Evolutionary conservation across 2,329 filamentous ascomycete species (phyloP).

Genomic region (Biscogniauxia mediterranea): DNA sequence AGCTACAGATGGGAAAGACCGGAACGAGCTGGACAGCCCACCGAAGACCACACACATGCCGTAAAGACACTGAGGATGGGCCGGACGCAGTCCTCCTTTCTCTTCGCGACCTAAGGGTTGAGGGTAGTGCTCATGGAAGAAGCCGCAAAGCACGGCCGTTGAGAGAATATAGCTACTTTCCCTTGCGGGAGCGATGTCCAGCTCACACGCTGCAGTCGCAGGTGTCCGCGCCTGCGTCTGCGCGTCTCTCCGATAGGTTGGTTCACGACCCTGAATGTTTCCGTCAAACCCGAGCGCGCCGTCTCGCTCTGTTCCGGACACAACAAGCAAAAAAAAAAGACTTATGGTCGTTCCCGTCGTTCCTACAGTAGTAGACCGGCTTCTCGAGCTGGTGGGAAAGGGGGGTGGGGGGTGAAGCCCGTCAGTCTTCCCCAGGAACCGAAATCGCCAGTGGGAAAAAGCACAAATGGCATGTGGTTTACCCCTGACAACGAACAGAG

Average conservation of each 20-base stretch:
- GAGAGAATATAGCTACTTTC: background rate
- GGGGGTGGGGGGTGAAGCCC: too few species aligned
- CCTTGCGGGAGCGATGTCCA: background rate
- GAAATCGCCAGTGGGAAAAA: background rate
- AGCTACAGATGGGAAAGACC: conserved; percentile 20
- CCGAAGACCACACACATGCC: conserved; percentile 27
- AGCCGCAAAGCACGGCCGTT: background rate
- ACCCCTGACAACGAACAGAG: conserved; percentile 6
- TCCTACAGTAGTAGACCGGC: background rate
- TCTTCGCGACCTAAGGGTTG: background rate
- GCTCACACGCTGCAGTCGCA: background rate
- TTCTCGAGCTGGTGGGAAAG: background rate
- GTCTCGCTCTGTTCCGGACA: background rate
- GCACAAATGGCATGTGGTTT: conserved; percentile 11
- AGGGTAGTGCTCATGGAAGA: background rate
- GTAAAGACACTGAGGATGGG: conserved; percentile 23
- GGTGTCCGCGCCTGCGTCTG: background rate
- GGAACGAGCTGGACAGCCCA: conserved; percentile 26
- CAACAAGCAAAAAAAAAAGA: background rate
- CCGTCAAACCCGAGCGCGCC: background rate
- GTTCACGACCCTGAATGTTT: background rate
- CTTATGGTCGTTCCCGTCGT: background rate
- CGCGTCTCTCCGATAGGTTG: background rate
- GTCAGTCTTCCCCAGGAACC: background rate
- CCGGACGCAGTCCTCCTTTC: conserved; percentile 2